Conservation (phyloP, 2,329 filamentous ascomycete genomes). For the Chaetomium strumarium region DNA sequence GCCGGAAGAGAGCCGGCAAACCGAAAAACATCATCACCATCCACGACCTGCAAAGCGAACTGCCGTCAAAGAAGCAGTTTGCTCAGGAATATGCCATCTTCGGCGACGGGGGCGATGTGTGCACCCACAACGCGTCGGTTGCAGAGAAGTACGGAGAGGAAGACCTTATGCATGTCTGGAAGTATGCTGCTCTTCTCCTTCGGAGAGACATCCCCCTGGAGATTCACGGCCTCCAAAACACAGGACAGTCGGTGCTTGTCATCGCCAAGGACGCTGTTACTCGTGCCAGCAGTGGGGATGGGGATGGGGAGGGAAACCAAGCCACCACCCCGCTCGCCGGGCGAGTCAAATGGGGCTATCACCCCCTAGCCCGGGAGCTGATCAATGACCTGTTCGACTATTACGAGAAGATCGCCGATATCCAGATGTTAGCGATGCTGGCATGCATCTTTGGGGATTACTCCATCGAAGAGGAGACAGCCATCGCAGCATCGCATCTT, state of each 20-base stretch:
- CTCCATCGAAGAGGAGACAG: slow-evolving; percentile 47
- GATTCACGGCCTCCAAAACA: slow-evolving; percentile 47
- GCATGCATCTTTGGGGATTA: slow-evolving; percentile 64
- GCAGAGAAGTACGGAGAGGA: slow-evolving; percentile 64
- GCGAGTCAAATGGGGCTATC: slow-evolving; percentile 62
- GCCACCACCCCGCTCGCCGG: slow-evolving; percentile 39
- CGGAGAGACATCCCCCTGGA: slow-evolving; percentile 69
- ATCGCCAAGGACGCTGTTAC: slow-evolving; percentile 59
- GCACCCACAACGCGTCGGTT: slow-evolving; percentile 73
- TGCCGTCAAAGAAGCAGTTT: slow-evolving; percentile 74
- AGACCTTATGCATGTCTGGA: slow-evolving; percentile 79
- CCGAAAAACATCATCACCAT: slow-evolving; percentile 69
- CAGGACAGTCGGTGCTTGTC: slow-evolving; percentile 57
- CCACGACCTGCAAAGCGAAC: slow-evolving; percentile 59
- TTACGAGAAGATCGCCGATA: slow-evolving; percentile 56
- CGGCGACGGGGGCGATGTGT: slow-evolving; percentile 74
- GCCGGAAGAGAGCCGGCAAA: slow-evolving; percentile 41
- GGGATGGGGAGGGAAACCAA: slow-evolving; percentile 11
- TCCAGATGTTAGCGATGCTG: slow-evolving; percentile 68
- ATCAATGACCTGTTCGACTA: slow-evolving; percentile 58
- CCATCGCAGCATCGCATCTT: slow-evolving; percentile 52
- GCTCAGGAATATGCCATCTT: slow-evolving; percentile 79
- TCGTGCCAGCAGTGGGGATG: slow-evolving; percentile 30
- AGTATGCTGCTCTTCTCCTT: slow-evolving; percentile 69
- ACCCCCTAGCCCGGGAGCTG: slow-evolving; percentile 57